Evolutionary conservation across 129 eudicot genomes (phyloP).

Genomic region (Apium graveolens): DNA sequence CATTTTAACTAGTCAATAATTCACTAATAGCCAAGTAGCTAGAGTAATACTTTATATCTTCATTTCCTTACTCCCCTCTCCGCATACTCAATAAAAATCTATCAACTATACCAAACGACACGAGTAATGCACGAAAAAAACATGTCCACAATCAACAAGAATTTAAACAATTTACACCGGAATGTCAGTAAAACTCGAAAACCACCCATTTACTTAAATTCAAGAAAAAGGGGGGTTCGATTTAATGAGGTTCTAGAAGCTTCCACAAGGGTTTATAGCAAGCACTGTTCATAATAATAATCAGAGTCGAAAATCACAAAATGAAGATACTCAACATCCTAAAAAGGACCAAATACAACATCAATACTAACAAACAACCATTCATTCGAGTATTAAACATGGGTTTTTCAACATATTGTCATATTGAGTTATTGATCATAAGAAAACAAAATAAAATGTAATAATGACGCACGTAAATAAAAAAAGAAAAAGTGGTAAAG

Average conservation of each 20-base stretch:
- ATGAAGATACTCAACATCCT: not conserved
- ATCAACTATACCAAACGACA: not conserved
- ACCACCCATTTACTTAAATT: not conserved
- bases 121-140: not conserved
- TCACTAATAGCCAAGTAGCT: no score
- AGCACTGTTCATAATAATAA: not conserved
- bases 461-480: not conserved
- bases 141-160: not conserved
- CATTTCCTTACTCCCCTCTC: not conserved
- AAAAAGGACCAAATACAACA: not conserved
- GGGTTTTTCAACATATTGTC: not conserved
- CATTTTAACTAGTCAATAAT: no score
- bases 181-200: not conserved
- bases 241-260: not conserved
- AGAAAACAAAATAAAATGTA: not conserved
- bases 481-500: not conserved
- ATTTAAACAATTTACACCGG: not conserved
- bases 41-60: not conserved
- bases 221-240: not conserved
- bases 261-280: not conserved
- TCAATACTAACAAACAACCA: not conserved
- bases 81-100: not conserved
- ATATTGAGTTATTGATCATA: not conserved
- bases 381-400: not conserved
- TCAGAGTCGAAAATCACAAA: not conserved